A percentile compares a stretch with the other conserved stretches of the same genome.
Evolutionary conservation across 2,329 filamentous ascomycete species (phyloP).

Genomic region (Colletotrichum liaoningense): DNA sequence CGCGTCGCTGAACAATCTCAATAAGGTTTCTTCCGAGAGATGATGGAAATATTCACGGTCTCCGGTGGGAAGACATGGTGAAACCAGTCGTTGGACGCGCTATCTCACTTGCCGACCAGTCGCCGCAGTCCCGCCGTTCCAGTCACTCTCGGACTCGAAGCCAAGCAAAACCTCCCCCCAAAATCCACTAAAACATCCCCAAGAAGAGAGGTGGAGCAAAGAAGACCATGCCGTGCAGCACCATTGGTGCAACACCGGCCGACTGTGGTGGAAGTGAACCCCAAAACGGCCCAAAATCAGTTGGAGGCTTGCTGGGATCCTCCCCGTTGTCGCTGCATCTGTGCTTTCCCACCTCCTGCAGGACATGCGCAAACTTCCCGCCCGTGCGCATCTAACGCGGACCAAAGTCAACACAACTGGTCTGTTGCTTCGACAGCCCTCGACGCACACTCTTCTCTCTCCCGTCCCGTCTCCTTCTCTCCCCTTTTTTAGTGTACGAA

Average conservation of each 20-base stretch:
- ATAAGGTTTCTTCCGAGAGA: conserved; percentile 6
- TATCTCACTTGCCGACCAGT: conserved; percentile 2
- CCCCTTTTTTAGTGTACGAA: conserved; percentile 23
- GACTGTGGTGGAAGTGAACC: not conserved
- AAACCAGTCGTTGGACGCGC: conserved; percentile 26
- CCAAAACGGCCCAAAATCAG: not conserved
- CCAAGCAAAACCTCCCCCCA: conserved; percentile 3
- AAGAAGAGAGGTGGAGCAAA: not conserved
- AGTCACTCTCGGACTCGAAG: conserved; percentile 8
- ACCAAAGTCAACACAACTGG: conserved; percentile 28
- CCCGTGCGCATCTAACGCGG: conserved; percentile 27
- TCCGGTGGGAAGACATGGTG: conserved; percentile 32
- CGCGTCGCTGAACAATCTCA: not conserved
- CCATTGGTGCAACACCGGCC: not conserved
- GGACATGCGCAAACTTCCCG: conserved; percentile 33
- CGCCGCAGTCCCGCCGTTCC: conserved; percentile 16
- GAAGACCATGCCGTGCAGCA: not conserved
- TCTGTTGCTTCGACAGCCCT: conserved; percentile 32
- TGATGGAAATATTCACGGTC: conserved; percentile 11
- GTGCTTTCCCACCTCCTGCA: conserved; percentile 31
- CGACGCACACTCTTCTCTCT: conserved; percentile 7
- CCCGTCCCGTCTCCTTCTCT: not conserved
- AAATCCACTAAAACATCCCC: not conserved
- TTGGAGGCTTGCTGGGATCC: not conserved
- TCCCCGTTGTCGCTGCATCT: conserved; percentile 27